Evolutionary conservation across 179 eudicot genomes (phyloP).

Genomic region (Amaranthus tricolor): DNA sequence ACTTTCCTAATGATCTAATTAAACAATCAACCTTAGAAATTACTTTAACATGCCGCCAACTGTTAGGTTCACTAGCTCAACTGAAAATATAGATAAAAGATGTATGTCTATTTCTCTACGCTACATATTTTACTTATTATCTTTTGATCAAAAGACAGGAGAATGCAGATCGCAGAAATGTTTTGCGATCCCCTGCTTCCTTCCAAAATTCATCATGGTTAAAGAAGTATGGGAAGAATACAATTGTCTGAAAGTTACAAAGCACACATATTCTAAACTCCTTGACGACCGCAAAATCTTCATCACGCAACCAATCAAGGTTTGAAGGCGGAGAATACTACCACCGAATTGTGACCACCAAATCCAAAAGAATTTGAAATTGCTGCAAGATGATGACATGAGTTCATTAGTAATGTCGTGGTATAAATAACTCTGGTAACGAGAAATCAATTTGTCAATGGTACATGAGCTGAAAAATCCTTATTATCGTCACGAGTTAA

Average conservation of each 20-base stretch:
- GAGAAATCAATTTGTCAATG: background rate
- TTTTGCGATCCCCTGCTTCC: constrained; percentile 3
- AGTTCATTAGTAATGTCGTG: constrained; percentile 1
- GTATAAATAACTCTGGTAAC: background rate
- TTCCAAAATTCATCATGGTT: constrained; percentile 11
- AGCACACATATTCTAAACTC: constrained; percentile 4
- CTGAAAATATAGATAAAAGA: background rate
- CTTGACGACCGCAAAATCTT: constrained; percentile 2
- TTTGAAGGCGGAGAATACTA: constrained; percentile 81
- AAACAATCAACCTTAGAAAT: background rate
- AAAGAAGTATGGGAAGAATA: constrained; percentile 19
- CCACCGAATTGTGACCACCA: constrained; percentile 93
- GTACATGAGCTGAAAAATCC: background rate
- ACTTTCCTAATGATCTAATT: background rate
- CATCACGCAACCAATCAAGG: constrained; percentile 39
- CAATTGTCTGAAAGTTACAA: constrained; percentile 15
- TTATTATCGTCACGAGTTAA: no score
- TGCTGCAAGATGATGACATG: constrained; percentile 43
- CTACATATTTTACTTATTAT: constrained; percentile 26
- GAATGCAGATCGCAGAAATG: background rate
- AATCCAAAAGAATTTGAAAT: constrained; percentile 94
- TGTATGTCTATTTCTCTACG: constrained; percentile 20
- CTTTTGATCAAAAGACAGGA: background rate
- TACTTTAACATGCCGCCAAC: constrained; percentile 9
- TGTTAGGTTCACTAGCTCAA: background rate